These are phyloP conservation scores for Cucurbita argyrosperma DNA, from an alignment of 306 rosid species.

Conservation along the genomic window DNA sequence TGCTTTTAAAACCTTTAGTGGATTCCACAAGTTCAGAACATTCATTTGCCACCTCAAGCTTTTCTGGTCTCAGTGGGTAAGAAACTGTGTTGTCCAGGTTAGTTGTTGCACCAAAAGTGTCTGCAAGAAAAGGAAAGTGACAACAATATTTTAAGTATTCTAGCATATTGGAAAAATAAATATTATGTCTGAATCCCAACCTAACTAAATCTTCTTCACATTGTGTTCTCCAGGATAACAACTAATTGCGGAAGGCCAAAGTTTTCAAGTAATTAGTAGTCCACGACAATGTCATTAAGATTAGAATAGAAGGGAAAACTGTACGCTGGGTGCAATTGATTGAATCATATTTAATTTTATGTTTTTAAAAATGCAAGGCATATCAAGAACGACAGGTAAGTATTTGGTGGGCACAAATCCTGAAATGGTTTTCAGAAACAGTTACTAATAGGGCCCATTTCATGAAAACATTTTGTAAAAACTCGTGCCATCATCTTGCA, in stretches of 20 bases:
- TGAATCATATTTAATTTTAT: neutral
- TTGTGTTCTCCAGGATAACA: neutral
- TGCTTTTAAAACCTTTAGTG: neutral
- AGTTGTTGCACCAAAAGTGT: neutral
- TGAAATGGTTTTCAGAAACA: neutral
- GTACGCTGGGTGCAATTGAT: neutral
- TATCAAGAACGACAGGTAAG: neutral
- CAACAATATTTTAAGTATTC: neutral
- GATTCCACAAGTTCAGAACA: neutral
- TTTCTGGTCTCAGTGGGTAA: neutral
- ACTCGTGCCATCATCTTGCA: neutral
- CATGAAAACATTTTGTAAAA: neutral
- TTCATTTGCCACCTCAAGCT: neutral
- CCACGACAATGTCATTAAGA: neutral
- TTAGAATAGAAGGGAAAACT: neutral
- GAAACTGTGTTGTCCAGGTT: neutral
- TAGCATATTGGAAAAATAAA: neutral
- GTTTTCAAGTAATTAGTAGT: neutral
- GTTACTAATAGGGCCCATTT: neutral
- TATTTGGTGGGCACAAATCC: neutral
- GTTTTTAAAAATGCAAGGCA: neutral
- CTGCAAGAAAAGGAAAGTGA: slow-evolving; percentile 13
- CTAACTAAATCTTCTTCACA: neutral
- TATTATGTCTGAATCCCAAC: neutral
- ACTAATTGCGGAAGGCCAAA: neutral